These are phyloP conservation scores for Spinacia oleracea DNA, from an alignment of 179 eudicot species.

Conservation along the genomic window DNA sequence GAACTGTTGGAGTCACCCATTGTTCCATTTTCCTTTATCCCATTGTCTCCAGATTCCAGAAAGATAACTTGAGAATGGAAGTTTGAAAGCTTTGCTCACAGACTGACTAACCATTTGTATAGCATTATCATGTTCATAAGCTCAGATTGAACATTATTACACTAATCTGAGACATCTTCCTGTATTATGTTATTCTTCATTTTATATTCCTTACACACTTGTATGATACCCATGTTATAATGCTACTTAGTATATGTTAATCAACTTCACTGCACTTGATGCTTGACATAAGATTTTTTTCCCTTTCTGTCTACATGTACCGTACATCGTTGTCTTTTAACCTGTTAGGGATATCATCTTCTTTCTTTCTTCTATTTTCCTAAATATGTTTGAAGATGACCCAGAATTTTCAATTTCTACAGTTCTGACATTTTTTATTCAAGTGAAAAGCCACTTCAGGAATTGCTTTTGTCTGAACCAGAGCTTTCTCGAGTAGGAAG, in stretches of 20 bases:
- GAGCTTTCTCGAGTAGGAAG: constrained; percentile 79
- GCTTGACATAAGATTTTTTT: background rate
- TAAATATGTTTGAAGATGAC: constrained; percentile 9
- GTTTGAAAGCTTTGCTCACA: too few species aligned
- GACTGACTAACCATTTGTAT: too few species aligned
- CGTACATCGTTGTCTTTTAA: background rate
- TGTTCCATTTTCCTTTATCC: too few species aligned
- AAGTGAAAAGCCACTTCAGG: constrained; percentile 51
- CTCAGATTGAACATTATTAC: too few species aligned
- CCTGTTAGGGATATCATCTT: background rate
- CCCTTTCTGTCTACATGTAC: background rate
- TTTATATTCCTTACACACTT: too few species aligned
- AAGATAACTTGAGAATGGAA: too few species aligned
- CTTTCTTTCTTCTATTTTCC: background rate
- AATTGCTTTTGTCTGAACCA: constrained; percentile 77
- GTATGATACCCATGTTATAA: background rate
- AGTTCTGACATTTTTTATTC: constrained; percentile 42
- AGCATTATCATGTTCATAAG: too few species aligned
- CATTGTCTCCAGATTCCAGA: too few species aligned
- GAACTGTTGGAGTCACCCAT: too few species aligned
- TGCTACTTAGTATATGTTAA: background rate
- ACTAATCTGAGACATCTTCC: too few species aligned
- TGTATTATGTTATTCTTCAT: too few species aligned
- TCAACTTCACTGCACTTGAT: background rate
- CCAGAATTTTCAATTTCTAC: constrained; percentile 11